Conservation (phyloP, 495 filamentous ascomycete species). For the Xylaria telfairii region DNA sequence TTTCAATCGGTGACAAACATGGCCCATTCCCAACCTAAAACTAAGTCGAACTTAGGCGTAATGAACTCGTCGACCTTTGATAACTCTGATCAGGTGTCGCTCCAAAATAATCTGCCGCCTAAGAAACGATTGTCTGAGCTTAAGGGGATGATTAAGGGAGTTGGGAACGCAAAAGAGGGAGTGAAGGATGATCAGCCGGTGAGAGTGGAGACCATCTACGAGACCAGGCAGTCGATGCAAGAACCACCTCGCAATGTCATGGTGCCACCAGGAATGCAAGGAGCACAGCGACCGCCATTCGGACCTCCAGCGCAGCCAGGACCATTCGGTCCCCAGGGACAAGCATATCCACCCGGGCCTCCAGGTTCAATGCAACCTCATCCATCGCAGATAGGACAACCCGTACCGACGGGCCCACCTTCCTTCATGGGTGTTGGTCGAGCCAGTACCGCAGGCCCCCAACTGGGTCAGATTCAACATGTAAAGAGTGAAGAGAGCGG, state of each 20-base stretch:
- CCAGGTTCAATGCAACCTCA: slow-evolving; percentile 2
- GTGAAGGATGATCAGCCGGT: slow-evolving; percentile 36
- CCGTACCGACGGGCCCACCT: not conserved
- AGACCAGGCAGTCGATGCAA: slow-evolving; percentile 30
- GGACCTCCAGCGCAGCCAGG: not conserved
- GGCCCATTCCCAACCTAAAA: slow-evolving; percentile 31
- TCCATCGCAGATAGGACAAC: slow-evolving; percentile 3
- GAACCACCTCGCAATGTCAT: slow-evolving; percentile 24
- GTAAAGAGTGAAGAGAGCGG: slow-evolving; percentile 33
- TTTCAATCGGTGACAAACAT: slow-evolving; percentile 23
- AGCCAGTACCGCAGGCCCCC: slow-evolving; percentile 28
- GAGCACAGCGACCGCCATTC: slow-evolving; percentile 19
- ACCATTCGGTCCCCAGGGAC: not conserved
- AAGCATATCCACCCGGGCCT: not conserved
- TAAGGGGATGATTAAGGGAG: slow-evolving; percentile 40
- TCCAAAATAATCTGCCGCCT: slow-evolving; percentile 23
- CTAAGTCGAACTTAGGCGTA: slow-evolving; percentile 29
- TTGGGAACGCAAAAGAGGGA: slow-evolving; percentile 39
- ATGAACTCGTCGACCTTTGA: slow-evolving; percentile 28
- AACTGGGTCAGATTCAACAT: slow-evolving; percentile 26
- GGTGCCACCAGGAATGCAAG: slow-evolving; percentile 20
- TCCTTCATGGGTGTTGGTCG: slow-evolving; percentile 20
- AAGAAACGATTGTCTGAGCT: slow-evolving; percentile 40
- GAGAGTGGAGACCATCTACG: slow-evolving; percentile 28
- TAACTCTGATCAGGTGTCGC: slow-evolving; percentile 27